Evolutionary conservation across 2,329 filamentous ascomycete genomes (phyloP), one percentile per base, ranked within the genome.

Genomic region (Arthrobotrys iridis): DNA sequence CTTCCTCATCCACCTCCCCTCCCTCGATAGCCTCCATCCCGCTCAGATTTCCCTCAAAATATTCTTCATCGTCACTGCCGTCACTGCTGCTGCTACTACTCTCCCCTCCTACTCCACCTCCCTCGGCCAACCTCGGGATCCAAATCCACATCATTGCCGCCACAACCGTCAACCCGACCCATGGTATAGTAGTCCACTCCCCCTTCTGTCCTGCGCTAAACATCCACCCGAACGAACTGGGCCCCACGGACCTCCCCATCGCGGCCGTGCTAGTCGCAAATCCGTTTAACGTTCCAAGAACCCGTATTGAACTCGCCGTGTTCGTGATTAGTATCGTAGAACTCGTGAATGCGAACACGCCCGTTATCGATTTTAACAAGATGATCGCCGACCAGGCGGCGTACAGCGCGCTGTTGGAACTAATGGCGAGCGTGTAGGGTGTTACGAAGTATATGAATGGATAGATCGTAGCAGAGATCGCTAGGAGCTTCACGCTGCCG

Each of bases 281-380:
- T 1, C 94, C 95, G 80, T 98, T 98, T 65, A 98, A 83, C 0
- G 93, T 97, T 0, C 93, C 93, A 3, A 98, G 86, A 7, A 96
- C 87, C 45, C 87, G 85, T 13, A 97, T 84, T 64, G 90, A 93
- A 0, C 86, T 83, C 3, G 93, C 93, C 7, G 90, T 92, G 82
- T 97, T 97, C 26, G 93, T 97, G 37, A 98, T 86, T 52, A 98
- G 85, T 78, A 98, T 97, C 4, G 92, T 96, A 24, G 88, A 90
- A 79, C 92, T 95, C 0, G 95, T 94, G 81, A 97, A 97, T 0
- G 91, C 91, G 79, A 97, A 90, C 77, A 96, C 95, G 72, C 89
- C 88, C 40, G 87, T 88, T 64, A 91, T 86, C 7, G 90, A 90
- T 81, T 96, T 96, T 79, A 89, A 78, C 43, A 92, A 82, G 84